phyloP scores from a whole-genome alignment of 176 grass and related monocot genomes.

The Lolium multiflorum region DNA sequence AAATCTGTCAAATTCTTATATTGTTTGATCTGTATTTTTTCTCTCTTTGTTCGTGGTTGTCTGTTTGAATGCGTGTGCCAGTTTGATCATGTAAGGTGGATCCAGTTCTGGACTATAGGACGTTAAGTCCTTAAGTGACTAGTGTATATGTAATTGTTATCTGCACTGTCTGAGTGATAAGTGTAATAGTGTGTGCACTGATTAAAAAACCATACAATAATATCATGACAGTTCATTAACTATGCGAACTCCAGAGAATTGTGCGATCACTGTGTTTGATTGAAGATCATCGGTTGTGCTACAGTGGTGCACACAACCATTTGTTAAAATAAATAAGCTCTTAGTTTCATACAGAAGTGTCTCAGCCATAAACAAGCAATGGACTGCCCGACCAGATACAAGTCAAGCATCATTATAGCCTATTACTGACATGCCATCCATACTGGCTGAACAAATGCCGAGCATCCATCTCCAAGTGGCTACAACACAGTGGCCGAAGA shows the following conservation, averaged over 20 bases:
- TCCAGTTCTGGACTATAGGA: conserved; percentile 2
- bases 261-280: not conserved
- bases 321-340: not conserved
- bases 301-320: not conserved
- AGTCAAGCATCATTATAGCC: not conserved
- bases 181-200: not conserved
- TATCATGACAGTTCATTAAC: conserved; percentile 3
- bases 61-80: not conserved
- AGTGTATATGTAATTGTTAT: conserved; percentile 18
- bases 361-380: not conserved
- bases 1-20: not conserved
- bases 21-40: not conserved
- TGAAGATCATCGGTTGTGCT: not conserved
- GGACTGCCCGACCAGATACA: not conserved
- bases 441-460: not conserved
- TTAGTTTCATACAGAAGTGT: not conserved
- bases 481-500: not conserved
- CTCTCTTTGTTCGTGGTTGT: not conserved
- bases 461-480: not conserved
- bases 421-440: not conserved
- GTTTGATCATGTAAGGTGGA: conserved; percentile 7
- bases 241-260: not conserved
- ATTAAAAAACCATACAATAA: not conserved
- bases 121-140: not conserved
- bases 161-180: not conserved